Evolutionary conservation across 257 asterid species (phyloP).

Genomic region (Solanum boliviense): DNA sequence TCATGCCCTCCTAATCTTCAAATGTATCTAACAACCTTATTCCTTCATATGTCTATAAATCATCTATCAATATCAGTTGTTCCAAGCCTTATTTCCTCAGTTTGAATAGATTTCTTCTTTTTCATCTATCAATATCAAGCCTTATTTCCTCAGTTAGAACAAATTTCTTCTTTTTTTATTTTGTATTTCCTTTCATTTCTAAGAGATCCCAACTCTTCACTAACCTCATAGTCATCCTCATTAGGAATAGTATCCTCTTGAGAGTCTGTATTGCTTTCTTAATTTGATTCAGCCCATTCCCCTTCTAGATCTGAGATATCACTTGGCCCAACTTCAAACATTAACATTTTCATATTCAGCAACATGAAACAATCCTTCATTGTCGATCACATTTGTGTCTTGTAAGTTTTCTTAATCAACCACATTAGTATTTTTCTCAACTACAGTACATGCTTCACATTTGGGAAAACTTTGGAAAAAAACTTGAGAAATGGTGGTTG

Average conservation of each 20-base stretch:
- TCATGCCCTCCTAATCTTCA: background rate
- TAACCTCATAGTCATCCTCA: background rate
- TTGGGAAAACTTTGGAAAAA: no score
- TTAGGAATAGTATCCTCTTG: background rate
- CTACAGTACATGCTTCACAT: no score
- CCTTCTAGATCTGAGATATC: background rate
- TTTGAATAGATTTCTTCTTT: no score
- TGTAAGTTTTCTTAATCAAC: no score
- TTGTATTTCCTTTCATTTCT: background rate
- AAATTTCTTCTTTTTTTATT: no score
- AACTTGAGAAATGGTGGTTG: no score
- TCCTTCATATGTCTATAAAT: background rate
- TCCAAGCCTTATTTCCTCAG: background rate
- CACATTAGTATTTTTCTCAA: no score
- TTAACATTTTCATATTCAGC: background rate
- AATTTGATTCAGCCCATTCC: no score
- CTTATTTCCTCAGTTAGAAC: no score
- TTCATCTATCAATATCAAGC: background rate
- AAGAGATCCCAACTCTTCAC: background rate
- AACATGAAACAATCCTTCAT: background rate
- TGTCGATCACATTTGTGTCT: background rate
- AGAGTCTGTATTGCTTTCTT: no score
- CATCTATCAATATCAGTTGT: background rate
- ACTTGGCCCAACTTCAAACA: background rate
- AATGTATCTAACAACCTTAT: background rate